phyloP scores from a whole-genome alignment of 1,139 yeast species.

The Lodderomyces beijingensis region DNA sequence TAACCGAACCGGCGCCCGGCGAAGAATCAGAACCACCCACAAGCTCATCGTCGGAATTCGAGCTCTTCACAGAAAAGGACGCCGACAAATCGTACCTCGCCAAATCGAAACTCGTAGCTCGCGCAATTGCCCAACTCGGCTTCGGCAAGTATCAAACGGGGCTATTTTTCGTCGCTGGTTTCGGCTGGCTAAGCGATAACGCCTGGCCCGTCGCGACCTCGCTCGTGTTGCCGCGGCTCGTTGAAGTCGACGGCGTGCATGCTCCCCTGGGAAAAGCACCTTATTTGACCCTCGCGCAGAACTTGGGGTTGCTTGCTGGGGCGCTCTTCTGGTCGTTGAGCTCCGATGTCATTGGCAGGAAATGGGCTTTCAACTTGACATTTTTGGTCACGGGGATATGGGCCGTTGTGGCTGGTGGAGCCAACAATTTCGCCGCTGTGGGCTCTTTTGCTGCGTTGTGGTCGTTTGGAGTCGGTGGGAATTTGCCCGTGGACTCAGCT shows the following conservation, averaged over 20 bases:
- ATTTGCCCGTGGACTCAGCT: slow-evolving; percentile 42
- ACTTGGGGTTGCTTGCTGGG: slow-evolving; percentile 39
- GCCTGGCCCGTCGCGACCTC: slow-evolving; percentile 42
- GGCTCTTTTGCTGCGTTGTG: slow-evolving; percentile 37
- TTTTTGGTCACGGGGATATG: slow-evolving; percentile 39
- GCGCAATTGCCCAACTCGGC: slow-evolving; percentile 38
- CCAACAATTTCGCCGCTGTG: slow-evolving; percentile 39
- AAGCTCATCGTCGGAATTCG: slow-evolving; percentile 5
- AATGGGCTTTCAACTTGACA: slow-evolving; percentile 42
- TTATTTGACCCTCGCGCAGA: slow-evolving; percentile 38
- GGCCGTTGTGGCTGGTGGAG: slow-evolving; percentile 34
- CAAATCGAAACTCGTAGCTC: slow-evolving; percentile 30
- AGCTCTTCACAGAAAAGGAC: slow-evolving; percentile 19
- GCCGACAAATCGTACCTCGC: slow-evolving; percentile 25
- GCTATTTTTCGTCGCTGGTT: slow-evolving; percentile 40
- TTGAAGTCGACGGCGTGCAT: slow-evolving; percentile 37
- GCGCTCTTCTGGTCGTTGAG: slow-evolving; percentile 41
- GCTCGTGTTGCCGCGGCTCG: slow-evolving; percentile 30
- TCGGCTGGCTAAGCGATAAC: slow-evolving; percentile 44
- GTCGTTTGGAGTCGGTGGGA: slow-evolving; percentile 47
- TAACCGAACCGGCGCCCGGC: no score
- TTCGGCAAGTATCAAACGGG: slow-evolving; percentile 41
- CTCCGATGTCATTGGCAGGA: slow-evolving; percentile 39
- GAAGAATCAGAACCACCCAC: no score
- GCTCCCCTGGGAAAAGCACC: slow-evolving; percentile 33